phyloP scores from a whole-genome alignment of 805 yeast genomes.

The Huiozyma naganishii region DNA sequence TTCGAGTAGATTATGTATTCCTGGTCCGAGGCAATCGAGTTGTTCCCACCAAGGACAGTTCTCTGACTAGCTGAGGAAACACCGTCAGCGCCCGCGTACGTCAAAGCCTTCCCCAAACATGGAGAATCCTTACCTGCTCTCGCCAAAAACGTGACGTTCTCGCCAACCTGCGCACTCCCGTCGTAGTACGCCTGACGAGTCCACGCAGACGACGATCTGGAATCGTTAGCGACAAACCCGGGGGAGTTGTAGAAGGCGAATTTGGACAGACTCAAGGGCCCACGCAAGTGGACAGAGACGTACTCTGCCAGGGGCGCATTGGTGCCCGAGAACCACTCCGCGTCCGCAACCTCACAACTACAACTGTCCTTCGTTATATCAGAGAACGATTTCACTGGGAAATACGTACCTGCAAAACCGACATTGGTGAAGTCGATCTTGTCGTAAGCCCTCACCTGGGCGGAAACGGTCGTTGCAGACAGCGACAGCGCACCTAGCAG shows the following conservation, averaged over 20 bases:
- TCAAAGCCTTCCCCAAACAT: slow-evolving; percentile 60
- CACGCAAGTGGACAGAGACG: slow-evolving; percentile 68
- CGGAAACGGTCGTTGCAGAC: not conserved
- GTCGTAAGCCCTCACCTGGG: slow-evolving; percentile 10
- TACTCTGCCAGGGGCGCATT: slow-evolving; percentile 59
- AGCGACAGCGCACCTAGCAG: not conserved
- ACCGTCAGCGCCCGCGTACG: slow-evolving; percentile 54
- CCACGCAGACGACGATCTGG: slow-evolving; percentile 39
- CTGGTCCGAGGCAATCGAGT: slow-evolving; percentile 42
- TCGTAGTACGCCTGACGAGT: slow-evolving; percentile 46
- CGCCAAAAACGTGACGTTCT: slow-evolving; percentile 59
- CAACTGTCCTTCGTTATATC: slow-evolving; percentile 15
- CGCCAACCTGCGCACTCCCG: slow-evolving; percentile 35
- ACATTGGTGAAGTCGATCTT: slow-evolving; percentile 22
- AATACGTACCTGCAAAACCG: slow-evolving; percentile 25
- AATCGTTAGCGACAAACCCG: slow-evolving; percentile 26
- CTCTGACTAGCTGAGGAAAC: slow-evolving; percentile 33
- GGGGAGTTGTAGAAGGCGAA: slow-evolving; percentile 53
- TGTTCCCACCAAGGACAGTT: slow-evolving; percentile 39
- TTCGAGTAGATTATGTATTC: slow-evolving; percentile 54
- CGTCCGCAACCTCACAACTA: slow-evolving; percentile 22
- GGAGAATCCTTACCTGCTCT: slow-evolving; percentile 48
- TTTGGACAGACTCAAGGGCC: slow-evolving; percentile 49
- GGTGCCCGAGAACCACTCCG: slow-evolving; percentile 35
- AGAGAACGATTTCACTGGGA: slow-evolving; percentile 21